Base-by-base conservation (phyloP, 1,139 yeast species). In the Pichia sp. region DNA sequence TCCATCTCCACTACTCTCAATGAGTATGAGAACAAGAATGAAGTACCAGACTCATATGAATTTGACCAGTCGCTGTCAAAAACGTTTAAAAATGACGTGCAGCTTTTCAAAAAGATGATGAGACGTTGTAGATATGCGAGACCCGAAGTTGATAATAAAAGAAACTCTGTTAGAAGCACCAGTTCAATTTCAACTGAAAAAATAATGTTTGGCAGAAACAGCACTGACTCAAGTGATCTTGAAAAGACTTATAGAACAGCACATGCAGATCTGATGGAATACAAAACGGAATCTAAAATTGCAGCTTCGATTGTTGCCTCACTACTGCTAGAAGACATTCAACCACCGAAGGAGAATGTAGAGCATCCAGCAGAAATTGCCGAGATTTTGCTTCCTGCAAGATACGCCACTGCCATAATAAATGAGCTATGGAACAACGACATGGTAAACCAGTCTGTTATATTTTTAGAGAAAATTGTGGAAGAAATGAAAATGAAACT, bases 351-450 rank as follows among this genome's bases (percentile, higher is more conserved):
- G 16, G 85, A 94, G 33, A 81, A 90, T 47, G 85, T 84, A 51
- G 77, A 79, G n/a, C 80, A 85, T 39, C 87, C 83, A 58, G 71
- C 85, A 52, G 79, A 92, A 10, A 75, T 88, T 58, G 87, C 87
- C 61, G 97, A 92, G 62, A 94, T 90, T 29, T 73, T 92, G 44
- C 90, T 87, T 79, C 98, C 98, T 35, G 94, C 97, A 1, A 81
- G 96, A 69, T 85, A 92, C 50, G 81, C 92, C 55, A 87, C 88
- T 55, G 82, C 88, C 52, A 81, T 92, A 38, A 73, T 92, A 49
- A 82, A 94, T 56, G 97, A 92, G 62, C 87, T 92, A 97, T 92
- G 98, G 99, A 77, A 97, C 64, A 72, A 87, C 46, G 97, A 97
- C 2, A 74, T 87, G 58, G 85, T 95, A 37, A 82, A 85, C 56